A percentile compares a stretch with the other conserved stretches of the same genome.
Conservation (phyloP, 768 basidiomycete genomes). For the Leccinum rimulosum region DNA sequence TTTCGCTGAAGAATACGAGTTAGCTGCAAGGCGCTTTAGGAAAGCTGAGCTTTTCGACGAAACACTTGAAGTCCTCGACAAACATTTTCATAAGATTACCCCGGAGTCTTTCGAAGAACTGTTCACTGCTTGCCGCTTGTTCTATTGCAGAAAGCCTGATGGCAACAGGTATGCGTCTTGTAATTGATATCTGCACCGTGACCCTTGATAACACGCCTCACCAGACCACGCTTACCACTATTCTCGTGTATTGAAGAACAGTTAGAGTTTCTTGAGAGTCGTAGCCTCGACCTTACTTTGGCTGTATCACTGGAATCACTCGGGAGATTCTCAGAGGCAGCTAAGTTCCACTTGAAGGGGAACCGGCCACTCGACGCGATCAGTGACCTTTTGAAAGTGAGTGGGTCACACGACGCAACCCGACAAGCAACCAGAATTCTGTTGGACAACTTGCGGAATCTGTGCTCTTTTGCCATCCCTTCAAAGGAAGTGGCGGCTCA, state of each 20-base stretch:
- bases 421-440: conserved; percentile 38
- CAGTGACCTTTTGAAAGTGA: conserved; percentile 39
- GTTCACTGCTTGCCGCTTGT: conserved; percentile 42
- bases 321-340: conserved; percentile 47
- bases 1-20: conserved; percentile 40
- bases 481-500: conserved; percentile 1
- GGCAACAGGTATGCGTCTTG: conserved; percentile 16
- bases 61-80: conserved; percentile 45
- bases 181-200: neutral
- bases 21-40: conserved; percentile 46
- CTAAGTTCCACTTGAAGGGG: conserved; percentile 47
- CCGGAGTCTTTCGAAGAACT: conserved; percentile 35
- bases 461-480: conserved; percentile 40
- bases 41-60: conserved; percentile 51
- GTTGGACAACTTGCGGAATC: conserved; percentile 47
- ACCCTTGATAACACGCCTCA: neutral
- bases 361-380: conserved; percentile 49
- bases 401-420: conserved; percentile 23
- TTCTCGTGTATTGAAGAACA: conserved; percentile 52
- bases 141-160: conserved; percentile 38
- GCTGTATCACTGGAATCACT: conserved; percentile 43
- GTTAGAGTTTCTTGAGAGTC: conserved; percentile 58
- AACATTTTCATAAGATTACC: conserved; percentile 33
- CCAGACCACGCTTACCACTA: conserved; percentile 47
- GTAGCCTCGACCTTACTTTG: conserved; percentile 48